Evolutionary conservation across 805 yeast genomes (phyloP), one percentile per base, ranked within the genome.

Genomic region (Kodamaea hsintzibuensis): DNA sequence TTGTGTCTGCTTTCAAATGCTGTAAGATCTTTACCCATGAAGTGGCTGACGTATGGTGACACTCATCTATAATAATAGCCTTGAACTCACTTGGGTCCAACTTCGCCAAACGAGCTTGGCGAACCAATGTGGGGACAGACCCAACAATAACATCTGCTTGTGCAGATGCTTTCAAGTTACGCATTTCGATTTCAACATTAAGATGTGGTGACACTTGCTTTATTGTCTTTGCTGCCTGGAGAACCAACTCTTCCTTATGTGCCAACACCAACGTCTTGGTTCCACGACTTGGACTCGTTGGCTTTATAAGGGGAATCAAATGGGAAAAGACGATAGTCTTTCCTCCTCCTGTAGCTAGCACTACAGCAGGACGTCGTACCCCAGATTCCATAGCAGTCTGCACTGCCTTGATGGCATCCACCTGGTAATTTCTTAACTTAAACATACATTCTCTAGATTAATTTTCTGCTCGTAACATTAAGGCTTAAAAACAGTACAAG

Each of bases 261-360:
- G 90, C 97, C 18, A 93, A 67, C 1, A 92, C 81, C 59, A 92
- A 68, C 0, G 80, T 73, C 54, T 74, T 77, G 30, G 62, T 58
- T 0, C 80, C 77, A 25, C 65, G 54, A 2, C 58, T 57, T 0
- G 67, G 66, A 0, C 59, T 51, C 3, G 56, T 44, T 0, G 80
- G 77, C 42, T 62, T 55, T 5, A 82, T 66, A 42, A 71, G 63
- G 0, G 82, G 78, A 2, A 88, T 80, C 42, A 87, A 59, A 57
- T 80, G 80, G 0, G 88, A 68, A 64, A 90, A 88, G 1, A 89
- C 84, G 10, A 91, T 90, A 0, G 98, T 92, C 62, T 92, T 92
- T 4, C 98, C 98, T 10, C 96, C 95, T 0, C 98, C 98, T 0
- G 98, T 93, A 12, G 97, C 96, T 39, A 92, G 68, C 27, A 91